Conservation (phyloP, 2,329 filamentous ascomycete species). For the Aaosphaeria pasadenensis region DNA sequence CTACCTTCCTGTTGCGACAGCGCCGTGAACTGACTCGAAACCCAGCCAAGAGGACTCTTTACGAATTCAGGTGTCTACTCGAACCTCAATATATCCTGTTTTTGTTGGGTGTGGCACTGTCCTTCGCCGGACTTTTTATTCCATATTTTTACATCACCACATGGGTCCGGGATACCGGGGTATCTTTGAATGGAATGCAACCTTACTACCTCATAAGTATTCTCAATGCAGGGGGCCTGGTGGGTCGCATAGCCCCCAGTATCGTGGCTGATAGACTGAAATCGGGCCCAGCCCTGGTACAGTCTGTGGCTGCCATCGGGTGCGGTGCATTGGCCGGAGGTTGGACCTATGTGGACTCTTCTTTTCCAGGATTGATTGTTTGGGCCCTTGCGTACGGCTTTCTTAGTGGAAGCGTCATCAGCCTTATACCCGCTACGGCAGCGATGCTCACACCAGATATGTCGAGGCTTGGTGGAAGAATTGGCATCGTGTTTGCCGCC, state of each 20-base stretch:
- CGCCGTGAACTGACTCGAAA: conserved; percentile 37
- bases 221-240: conserved; percentile 41
- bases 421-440: conserved; percentile 54
- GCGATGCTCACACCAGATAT: conserved; percentile 40
- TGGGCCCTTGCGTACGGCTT: conserved; percentile 52
- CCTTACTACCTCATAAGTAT: conserved; percentile 48
- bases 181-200: neutral
- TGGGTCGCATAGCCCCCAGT: conserved; percentile 52
- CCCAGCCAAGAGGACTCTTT: no score
- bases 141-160: conserved; percentile 38
- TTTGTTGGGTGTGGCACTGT: conserved; percentile 30
- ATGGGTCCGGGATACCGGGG: no score
- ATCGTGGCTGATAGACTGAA: conserved; percentile 43
- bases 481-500: conserved; percentile 39
- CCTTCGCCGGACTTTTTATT: conserved; percentile 42
- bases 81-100: conserved; percentile 40
- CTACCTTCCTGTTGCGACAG: conserved; percentile 35
- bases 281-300: conserved; percentile 49
- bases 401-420: conserved; percentile 63
- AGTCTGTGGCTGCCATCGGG: conserved; percentile 48
- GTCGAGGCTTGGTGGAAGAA: conserved; percentile 42
- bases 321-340: conserved; percentile 43
- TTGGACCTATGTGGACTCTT: conserved; percentile 55
- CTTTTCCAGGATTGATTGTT: conserved; percentile 18
- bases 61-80: conserved; percentile 19